Conservation (phyloP, 768 basidiomycete genomes). For the Rhizopogon vesiculosus region DNA sequence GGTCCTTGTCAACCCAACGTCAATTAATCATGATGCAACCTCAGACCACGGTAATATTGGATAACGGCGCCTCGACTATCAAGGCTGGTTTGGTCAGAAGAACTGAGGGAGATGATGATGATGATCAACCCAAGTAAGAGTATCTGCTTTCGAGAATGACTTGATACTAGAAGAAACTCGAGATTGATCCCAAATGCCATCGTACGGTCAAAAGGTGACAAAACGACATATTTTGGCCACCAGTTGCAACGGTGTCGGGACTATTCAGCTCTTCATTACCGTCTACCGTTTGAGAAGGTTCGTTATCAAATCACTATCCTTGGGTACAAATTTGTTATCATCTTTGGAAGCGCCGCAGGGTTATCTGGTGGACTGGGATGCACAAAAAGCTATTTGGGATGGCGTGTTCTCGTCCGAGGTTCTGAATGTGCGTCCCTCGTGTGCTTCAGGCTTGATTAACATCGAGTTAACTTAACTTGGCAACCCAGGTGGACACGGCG, state of each 20-base stretch:
- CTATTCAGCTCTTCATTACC: slow-evolving; percentile 75
- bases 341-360: slow-evolving; percentile 51
- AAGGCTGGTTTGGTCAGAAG: slow-evolving; percentile 59
- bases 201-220: slow-evolving; percentile 81
- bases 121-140: slow-evolving; percentile 20
- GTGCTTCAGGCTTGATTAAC: background rate
- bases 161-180: slow-evolving; percentile 1
- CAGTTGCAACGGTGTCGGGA: slow-evolving; percentile 76
- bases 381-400: slow-evolving; percentile 93
- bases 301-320: slow-evolving; percentile 8
- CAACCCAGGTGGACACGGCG: slow-evolving; percentile 61
- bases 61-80: slow-evolving; percentile 84
- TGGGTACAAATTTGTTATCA: background rate
- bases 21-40: background rate
- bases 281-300: slow-evolving; percentile 88
- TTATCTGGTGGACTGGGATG: slow-evolving; percentile 92
- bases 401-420: slow-evolving; percentile 73
- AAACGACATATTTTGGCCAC: slow-evolving; percentile 79
- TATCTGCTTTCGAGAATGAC: background rate
- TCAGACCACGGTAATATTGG: slow-evolving; percentile 57
- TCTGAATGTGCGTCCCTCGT: slow-evolving; percentile 46
- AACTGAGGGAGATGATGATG: slow-evolving; percentile 17
- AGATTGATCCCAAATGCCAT: slow-evolving; percentile 81
- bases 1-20: background rate
- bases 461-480: slow-evolving; percentile 7